Base-by-base conservation (phyloP, 805 yeast genomes). In the Cyberlindnera veronae region DNA sequence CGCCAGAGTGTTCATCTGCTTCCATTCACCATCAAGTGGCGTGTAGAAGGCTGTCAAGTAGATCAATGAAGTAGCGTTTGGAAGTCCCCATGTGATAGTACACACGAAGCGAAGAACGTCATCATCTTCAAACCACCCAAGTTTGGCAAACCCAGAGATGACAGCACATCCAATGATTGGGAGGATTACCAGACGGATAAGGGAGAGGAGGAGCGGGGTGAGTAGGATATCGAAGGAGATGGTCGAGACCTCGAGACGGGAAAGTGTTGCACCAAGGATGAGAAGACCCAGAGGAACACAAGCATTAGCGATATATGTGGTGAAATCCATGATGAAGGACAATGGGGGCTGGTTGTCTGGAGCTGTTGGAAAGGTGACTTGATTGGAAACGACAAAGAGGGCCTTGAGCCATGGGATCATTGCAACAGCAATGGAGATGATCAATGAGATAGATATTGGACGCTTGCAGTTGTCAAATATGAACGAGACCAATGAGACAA, bases 401-500 rank as follows among this genome's bases (percentile, higher is more conserved):
- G 90, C 84, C 49, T 82, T 81, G 3, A 84, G 72, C 76, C 96
- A 93, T 1, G 97, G 96, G 16, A 93, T 75, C 82, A 91, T 84
- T 5, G 95, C 77, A 18, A 88, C 68, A 1, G 70, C 67, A 32
- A 91, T 64, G 0, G 90, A 75, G 0, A 79, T 32, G 11, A 90
- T 72, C 19, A 89, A 72, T 1, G 95, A 66, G 20, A 84, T 46
- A 2, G 95, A 81, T 27, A 80, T 79, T 2, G 97, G 97, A 37
- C 87, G 74, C 35, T 69, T 55, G 48, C 84, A 76, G 57, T 82
- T 84, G 42, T 76, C 72, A 4, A 66, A 14, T 36, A 71, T 58
- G 45, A 64, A 69, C 3, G 53, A 45, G 51, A 57, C 14, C 5
- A 46, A 14, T 4, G 16, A 27, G 23, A 20, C 39, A 16, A 37